Base-by-base conservation (phyloP, 176 grass and related monocot species). In the Carex pumila region DNA sequence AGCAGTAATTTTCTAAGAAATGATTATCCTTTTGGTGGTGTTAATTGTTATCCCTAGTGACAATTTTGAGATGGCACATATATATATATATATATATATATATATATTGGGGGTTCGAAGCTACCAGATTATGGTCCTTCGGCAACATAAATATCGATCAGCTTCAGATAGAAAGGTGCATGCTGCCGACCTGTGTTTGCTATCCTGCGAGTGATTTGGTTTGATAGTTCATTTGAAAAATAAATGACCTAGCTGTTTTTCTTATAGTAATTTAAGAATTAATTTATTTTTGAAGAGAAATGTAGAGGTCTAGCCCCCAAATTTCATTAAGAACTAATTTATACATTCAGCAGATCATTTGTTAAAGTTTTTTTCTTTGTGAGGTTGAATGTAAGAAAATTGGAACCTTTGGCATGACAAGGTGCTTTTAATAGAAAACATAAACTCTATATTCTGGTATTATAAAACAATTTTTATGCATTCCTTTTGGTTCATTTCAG, bases 71-170 rank as follows among this genome's bases (percentile, higher is more conserved):
- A 81, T 65, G 32, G n/a, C 34, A 12, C n/a, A 12, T 12, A n/a
- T n/a, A n/a, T n/a, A n/a, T n/a, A n/a, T n/a, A n/a, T n/a, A n/a
- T n/a, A n/a, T n/a, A n/a, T n/a, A n/a, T n/a, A n/a, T n/a, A n/a
- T n/a, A n/a, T n/a, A n/a, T n/a, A 25, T 73, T 14, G 32, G 34
- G 57, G 79, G 59, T 1, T 17, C 1, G 2, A 10, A 0, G 18
- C 31, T 13, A 43, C 36, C 34, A 47, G 79, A 60, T 63, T 62
- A 39, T 25, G 79, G 79, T 45, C 79, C 79, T 49, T 22, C 25
- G 12, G 18, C 59, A 64, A 60, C 37, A 81, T 81, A 63, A 81
- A 81, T 15, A 66, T 79, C n/a, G n/a, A n/a, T n/a, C 19, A 39
- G 19, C 2, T 45, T 45, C 15, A 74, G 22, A 30, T 5, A 50